These are phyloP conservation scores for Rhazya stricta DNA, from an alignment of 257 asterid species.

Conservation along the genomic window DNA sequence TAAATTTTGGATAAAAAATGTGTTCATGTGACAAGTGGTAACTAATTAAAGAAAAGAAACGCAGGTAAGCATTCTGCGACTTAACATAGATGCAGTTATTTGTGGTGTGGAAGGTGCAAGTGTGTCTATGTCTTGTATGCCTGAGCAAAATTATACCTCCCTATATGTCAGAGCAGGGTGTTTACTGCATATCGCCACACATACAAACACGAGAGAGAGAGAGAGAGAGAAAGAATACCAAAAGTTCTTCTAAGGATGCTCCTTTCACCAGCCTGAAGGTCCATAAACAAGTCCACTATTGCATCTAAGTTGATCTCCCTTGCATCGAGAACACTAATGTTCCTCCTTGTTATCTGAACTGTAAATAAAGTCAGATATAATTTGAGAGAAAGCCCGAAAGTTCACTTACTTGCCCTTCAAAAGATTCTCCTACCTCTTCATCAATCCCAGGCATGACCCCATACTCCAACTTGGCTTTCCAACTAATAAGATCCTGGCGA, in stretches of 20 bases:
- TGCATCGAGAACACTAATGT: slow-evolving; percentile 76
- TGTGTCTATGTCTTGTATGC: not conserved
- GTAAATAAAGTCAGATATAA: slow-evolving; percentile 64
- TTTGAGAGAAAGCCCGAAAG: slow-evolving; percentile 30
- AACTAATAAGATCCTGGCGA: slow-evolving; percentile 75
- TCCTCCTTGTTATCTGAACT: slow-evolving; percentile 93
- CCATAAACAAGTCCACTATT: slow-evolving; percentile 51
- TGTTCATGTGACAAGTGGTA: not conserved
- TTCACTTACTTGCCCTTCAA: not conserved
- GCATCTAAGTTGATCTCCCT: slow-evolving; percentile 63
- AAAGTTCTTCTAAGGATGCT: slow-evolving; percentile 79
- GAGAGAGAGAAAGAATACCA: slow-evolving; percentile 38
- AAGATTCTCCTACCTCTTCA: slow-evolving; percentile 54
- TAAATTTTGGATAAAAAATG: not conserved
- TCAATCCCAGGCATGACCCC: slow-evolving; percentile 39
- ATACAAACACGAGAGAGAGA: slow-evolving; percentile 2
- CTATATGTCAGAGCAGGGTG: not conserved
- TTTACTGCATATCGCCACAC: not conserved
- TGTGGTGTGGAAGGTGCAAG: not conserved
- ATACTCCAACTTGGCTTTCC: slow-evolving; percentile 89
- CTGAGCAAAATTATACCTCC: not conserved
- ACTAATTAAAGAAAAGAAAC: not conserved
- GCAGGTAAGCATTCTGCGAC: not conserved
- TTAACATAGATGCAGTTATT: not conserved
- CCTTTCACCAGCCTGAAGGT: slow-evolving; percentile 57